phyloP scores from a whole-genome alignment of 164 flowering plant species.

The Macadamia integrifolia region DNA sequence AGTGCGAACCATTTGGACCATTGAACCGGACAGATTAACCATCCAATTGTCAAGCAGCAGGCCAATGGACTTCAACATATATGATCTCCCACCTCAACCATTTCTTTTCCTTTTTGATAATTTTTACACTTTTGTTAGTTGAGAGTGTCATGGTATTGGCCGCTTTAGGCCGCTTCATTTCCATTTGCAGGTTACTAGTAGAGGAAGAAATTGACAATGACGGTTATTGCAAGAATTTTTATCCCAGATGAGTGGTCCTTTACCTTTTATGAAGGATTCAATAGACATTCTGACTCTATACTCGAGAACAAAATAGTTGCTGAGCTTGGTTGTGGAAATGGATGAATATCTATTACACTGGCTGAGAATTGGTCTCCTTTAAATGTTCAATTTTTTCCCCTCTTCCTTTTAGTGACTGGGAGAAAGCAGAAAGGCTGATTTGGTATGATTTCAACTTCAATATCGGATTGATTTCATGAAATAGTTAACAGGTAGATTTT shows the following conservation, averaged over 20 bases:
- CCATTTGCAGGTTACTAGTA: constrained; percentile 44
- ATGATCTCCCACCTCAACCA: too few species aligned
- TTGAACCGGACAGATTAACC: too few species aligned
- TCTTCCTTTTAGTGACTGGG: background rate
- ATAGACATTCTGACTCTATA: constrained; percentile 80
- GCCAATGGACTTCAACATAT: too few species aligned
- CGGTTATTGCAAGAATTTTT: constrained; percentile 95
- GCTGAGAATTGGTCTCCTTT: constrained; percentile 89
- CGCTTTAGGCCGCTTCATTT: background rate
- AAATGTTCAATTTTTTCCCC: constrained; percentile 40
- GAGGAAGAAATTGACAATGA: constrained; percentile 75
- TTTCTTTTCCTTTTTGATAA: too few species aligned
- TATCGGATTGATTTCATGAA: too few species aligned
- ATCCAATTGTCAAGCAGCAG: too few species aligned
- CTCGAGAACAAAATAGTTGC: constrained; percentile 83
- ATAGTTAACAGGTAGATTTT: too few species aligned
- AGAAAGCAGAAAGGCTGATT: background rate
- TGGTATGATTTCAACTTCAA: background rate
- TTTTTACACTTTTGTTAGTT: background rate
- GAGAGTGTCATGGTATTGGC: background rate
- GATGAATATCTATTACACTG: constrained; percentile 95
- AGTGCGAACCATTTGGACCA: too few species aligned
- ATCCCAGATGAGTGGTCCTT: constrained; percentile 98
- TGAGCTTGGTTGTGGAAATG: constrained; percentile 98
- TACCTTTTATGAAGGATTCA: constrained; percentile 92